These are phyloP conservation scores for Strobilomyces confusus DNA, from an alignment of 768 basidiomycete genomes.

Conservation along the genomic window DNA sequence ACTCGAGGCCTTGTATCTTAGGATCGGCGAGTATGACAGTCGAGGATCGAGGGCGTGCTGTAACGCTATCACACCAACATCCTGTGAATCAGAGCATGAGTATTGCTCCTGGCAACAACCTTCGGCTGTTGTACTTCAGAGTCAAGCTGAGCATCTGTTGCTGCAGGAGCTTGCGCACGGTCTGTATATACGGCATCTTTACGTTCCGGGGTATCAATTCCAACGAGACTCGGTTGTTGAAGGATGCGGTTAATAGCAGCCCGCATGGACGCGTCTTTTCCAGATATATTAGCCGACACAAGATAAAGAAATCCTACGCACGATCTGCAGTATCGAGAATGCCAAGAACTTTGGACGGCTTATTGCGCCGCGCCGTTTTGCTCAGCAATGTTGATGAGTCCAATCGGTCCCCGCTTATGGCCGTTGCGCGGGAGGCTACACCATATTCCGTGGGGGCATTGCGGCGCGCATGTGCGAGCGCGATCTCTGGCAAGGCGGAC, in stretches of 20 bases:
- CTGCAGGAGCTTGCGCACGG: background rate
- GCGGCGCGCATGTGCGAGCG: slow-evolving; percentile 26
- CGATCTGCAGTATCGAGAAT: slow-evolving; percentile 27
- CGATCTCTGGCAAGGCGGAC: slow-evolving; percentile 19
- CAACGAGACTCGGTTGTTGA: slow-evolving; percentile 21
- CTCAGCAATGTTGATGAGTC: background rate
- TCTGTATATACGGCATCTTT: background rate
- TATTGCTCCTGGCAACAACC: background rate
- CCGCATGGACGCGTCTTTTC: slow-evolving; percentile 25
- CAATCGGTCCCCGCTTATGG: slow-evolving; percentile 3
- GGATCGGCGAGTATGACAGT: background rate
- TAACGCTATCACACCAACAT: background rate
- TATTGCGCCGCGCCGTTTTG: slow-evolving; percentile 6
- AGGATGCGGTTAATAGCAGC: slow-evolving; percentile 31
- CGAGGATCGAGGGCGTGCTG: background rate
- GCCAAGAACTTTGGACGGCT: slow-evolving; percentile 23
- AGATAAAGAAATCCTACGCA: slow-evolving; percentile 13
- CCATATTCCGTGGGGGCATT: background rate
- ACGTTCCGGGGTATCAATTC: slow-evolving; percentile 7
- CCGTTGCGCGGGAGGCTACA: background rate
- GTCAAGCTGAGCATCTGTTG: background rate
- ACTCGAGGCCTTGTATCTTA: background rate
- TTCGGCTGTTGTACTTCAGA: slow-evolving; percentile 12
- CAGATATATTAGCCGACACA: slow-evolving; percentile 3
- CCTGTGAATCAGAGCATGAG: slow-evolving; percentile 12